Evolutionary conservation across 352 stramenopile genomes (phyloP).

Genomic region (Phytophthora macrochlamydospora): DNA sequence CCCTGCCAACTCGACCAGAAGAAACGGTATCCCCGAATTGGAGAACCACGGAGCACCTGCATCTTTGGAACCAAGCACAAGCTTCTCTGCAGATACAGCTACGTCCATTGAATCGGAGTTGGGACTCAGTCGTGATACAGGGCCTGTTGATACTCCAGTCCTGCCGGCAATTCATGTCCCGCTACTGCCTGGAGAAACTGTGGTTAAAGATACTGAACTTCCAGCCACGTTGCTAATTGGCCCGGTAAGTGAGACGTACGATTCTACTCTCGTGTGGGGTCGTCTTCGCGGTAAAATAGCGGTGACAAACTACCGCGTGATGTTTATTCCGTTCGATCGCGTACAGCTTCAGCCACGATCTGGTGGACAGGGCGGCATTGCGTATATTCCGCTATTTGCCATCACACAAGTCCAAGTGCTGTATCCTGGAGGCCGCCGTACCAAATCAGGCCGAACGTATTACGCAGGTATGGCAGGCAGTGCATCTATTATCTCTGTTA

Average conservation of each 20-base stretch:
- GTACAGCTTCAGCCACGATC: slow-evolving; percentile 45
- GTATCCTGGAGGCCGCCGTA: slow-evolving; percentile 59
- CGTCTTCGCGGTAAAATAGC: slow-evolving; percentile 64
- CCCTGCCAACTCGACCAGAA: slow-evolving; percentile 26
- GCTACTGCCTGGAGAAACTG: slow-evolving; percentile 45
- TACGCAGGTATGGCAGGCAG: slow-evolving; percentile 49
- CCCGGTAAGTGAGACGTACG: slow-evolving; percentile 58
- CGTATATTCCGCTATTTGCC: slow-evolving; percentile 81
- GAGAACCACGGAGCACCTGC: slow-evolving; percentile 26
- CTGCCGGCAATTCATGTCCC: slow-evolving; percentile 32
- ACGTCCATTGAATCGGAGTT: slow-evolving; percentile 33
- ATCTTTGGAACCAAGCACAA: slow-evolving; percentile 26
- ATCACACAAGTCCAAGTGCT: slow-evolving; percentile 67
- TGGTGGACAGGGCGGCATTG: slow-evolving; percentile 42
- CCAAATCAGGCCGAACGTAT: slow-evolving; percentile 57
- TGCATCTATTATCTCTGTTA: slow-evolving; percentile 60
- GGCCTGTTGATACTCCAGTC: slow-evolving; percentile 13
- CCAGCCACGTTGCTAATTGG: slow-evolving; percentile 68
- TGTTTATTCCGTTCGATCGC: slow-evolving; percentile 71
- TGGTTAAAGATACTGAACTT: slow-evolving; percentile 48
- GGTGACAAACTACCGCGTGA: slow-evolving; percentile 81
- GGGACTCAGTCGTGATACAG: slow-evolving; percentile 21
- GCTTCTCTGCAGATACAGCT: slow-evolving; percentile 21
- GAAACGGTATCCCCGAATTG: slow-evolving; percentile 25
- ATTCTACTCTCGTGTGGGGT: slow-evolving; percentile 64